phyloP scores from a whole-genome alignment of 345 rosid species.

The Boechera retrofracta region DNA sequence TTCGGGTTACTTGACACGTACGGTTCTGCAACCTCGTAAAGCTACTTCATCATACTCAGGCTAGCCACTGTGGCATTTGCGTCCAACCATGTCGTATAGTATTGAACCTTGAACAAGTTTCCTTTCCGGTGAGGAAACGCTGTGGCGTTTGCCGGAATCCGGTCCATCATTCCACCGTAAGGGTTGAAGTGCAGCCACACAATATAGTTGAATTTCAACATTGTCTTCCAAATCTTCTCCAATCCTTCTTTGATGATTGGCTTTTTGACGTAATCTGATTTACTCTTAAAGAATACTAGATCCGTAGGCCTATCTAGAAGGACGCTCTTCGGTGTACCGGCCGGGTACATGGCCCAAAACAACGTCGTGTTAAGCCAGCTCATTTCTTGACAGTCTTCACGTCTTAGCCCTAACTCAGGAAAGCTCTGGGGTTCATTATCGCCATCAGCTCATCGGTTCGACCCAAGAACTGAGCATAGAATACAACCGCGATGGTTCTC shows the following conservation, averaged over 20 bases:
- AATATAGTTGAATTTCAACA: conserved; percentile 38
- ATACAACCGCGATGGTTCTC: conserved; percentile 38
- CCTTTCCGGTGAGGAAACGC: conserved; percentile 69
- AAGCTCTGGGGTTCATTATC: conserved; percentile 45
- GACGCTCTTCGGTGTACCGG: conserved; percentile 29
- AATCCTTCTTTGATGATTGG: conserved; percentile 45
- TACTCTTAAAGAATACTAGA: conserved; percentile 50
- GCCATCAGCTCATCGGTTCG: conserved; percentile 20
- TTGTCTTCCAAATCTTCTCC: conserved; percentile 46
- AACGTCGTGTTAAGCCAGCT: conserved; percentile 58
- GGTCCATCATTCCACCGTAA: conserved; percentile 64
- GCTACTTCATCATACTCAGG: conserved; percentile 39
- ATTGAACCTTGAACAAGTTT: conserved; percentile 56
- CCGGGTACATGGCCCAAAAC: conserved; percentile 46
- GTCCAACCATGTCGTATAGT: conserved; percentile 46
- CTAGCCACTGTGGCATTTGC: conserved; percentile 14
- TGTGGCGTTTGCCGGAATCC: conserved; percentile 44
- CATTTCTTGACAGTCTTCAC: conserved; percentile 49
- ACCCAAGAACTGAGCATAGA: background rate
- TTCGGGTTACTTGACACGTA: conserved; percentile 56
- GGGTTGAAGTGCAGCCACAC: conserved; percentile 56
- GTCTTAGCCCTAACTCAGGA: conserved; percentile 52
- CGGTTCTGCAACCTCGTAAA: conserved; percentile 49
- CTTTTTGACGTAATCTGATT: conserved; percentile 55
- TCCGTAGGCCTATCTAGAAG: conserved; percentile 31